Evolutionary conservation across 164 flowering plant species (phyloP), one percentile per base, ranked within the genome.

Genomic region (Liquidambar formosana): DNA sequence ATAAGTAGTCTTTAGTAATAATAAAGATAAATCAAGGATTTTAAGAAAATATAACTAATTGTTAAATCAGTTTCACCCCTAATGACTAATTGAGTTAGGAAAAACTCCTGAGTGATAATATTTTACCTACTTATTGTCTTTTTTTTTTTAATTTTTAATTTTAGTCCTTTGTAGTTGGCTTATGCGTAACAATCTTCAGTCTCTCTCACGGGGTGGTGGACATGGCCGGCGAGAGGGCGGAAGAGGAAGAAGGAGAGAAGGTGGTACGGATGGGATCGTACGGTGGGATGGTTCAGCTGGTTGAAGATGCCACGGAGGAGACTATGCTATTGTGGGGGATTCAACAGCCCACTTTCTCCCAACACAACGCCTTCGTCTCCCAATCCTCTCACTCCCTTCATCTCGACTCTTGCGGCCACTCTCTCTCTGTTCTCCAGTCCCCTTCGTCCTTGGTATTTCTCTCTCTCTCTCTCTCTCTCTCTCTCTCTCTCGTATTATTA

Each of bases 301-400:
- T 90, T 66, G 68, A 56, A 13, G 85, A 70, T 41, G 79, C 89
- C 4, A 77, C 86, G 57, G 97, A 81, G 79, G 98, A 93, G 84
- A 91, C 86, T 10, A 81, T 93, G 84, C 77, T 93, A 6, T 75
- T 93, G 46, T 93, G 98, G 98, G 86, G 89, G 18, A 73, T 91
- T 33, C 97, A 89, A 60, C 97, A 89, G 76, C 98, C 97, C 1
- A 85, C 87, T 22, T 73, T 72, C 57, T 77, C 84, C 18, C 83
- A 84, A 54, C 89, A 80, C n/a, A 93, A 93, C 74, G 84, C 94
- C 41, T 88, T 88, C 70, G 98, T 86, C 52, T 60, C 73, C 10
- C 97, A 93, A 53, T 85, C 98, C 2, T 89, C 98, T 66, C 89
- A 87, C n/a, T 61, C 61, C 0, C 92, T 91, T 44, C 56, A 63